Conservation (phyloP, 176 grass and related monocot species). For the Elaeis guineensis region DNA sequence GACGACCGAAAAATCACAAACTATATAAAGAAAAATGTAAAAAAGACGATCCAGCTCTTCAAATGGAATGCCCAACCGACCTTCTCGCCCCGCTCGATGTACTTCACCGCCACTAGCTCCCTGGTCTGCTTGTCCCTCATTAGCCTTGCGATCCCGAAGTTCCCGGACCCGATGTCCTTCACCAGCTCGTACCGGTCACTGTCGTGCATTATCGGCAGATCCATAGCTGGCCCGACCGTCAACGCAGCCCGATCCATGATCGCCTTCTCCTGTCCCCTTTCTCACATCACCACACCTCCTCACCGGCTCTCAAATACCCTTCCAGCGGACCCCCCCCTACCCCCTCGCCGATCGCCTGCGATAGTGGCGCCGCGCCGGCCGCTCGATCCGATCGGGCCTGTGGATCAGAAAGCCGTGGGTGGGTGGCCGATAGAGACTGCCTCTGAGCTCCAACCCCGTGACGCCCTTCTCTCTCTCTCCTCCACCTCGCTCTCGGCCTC, state of each 20-base stretch:
- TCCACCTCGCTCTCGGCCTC: slow-evolving; percentile 7
- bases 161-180: slow-evolving; percentile 71
- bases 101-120: slow-evolving; percentile 85
- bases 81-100: slow-evolving; percentile 82
- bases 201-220: slow-evolving; percentile 94
- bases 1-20: no score
- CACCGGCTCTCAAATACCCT: neutral
- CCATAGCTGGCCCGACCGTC: slow-evolving; percentile 74
- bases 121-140: slow-evolving; percentile 63
- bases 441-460: neutral
- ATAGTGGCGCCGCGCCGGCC: slow-evolving; percentile 1
- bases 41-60: no score
- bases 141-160: slow-evolving; percentile 72
- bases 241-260: slow-evolving; percentile 65
- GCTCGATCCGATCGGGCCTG: neutral
- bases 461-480: neutral
- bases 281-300: neutral
- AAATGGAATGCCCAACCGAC: slow-evolving; percentile 4
- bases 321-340: neutral
- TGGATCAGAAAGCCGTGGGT: neutral
- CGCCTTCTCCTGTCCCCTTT: slow-evolving; percentile 1
- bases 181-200: slow-evolving; percentile 87
- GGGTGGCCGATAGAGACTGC: neutral
- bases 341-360: neutral
- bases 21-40: no score